Evolutionary conservation across 257 asterid genomes (phyloP), one percentile per base, ranked within the genome.

Genomic region (Lycium barbarum): DNA sequence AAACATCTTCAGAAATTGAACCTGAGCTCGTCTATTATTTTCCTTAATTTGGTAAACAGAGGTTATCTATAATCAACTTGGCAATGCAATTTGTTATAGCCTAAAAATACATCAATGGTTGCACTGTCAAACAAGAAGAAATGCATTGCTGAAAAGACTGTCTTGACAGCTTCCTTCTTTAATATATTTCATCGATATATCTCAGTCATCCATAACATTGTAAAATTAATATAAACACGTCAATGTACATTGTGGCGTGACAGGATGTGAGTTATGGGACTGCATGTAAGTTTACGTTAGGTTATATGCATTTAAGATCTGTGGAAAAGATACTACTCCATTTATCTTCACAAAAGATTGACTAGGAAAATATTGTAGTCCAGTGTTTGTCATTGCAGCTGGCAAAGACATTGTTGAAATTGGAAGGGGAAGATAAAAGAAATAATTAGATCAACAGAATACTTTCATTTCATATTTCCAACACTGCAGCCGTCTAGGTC

Each of bases 261-360:
- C 53, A 70, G 26, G 54, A 47, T 38, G 8, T 70, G 78, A 38
- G 78, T 70, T 38, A 15, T 38, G 78, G 5, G 78, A 70, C 26
- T 17, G 51, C 13, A 68, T 38, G 53, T 38, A 70, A 70, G 78
- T 47, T 17, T 17, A 70, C 26, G 33, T 70, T 70, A 70, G 66
- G n/a, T 6, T 17, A 59, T 18, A n/a, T n/a, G n/a, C 26, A 40
- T 38, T 70, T 17, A 70, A 70, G 54, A 70, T 70, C 53, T 9
- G 54, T 38, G 79, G 33, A 17, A 40, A 70, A 70, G 54, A 70
- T 70, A 40, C 33, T 70, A 51, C 55, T 51, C 17, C 49, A 70
- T 17, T 70, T 40, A 40, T 70, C 33, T 70, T 70, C 54, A 9
- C 79, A 70, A 70, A 70, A 70, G 79, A 70, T 70, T 70, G 54